A percentile compares a stretch with the other conserved stretches of the same genome.
Evolutionary conservation across 805 yeast genomes (phyloP).

Genomic region (Candida dendrica): DNA sequence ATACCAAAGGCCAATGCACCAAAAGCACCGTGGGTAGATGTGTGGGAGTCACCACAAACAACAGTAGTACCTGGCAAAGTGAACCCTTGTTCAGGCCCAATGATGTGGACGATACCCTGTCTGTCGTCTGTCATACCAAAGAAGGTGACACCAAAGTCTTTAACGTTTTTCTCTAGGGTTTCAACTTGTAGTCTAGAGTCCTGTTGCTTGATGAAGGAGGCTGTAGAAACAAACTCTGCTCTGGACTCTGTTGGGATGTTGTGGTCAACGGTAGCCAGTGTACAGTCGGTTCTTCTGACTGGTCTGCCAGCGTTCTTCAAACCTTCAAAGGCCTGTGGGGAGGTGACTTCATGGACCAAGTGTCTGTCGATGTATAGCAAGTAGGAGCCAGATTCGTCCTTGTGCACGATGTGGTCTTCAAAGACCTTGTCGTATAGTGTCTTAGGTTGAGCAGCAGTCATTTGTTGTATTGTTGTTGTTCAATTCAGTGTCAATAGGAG

Average conservation of each 20-base stretch:
- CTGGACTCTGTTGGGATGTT: constrained; percentile 95
- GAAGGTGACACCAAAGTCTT: constrained; percentile 80
- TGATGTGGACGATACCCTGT: constrained; percentile 97
- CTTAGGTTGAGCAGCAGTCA: constrained; percentile 38
- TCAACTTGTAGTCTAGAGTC: constrained; percentile 90
- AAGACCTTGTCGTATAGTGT: constrained; percentile 96
- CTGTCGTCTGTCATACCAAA: constrained; percentile 92
- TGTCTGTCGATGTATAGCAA: constrained; percentile 93
- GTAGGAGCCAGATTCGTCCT: constrained; percentile 81
- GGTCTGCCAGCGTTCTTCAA: constrained; percentile 77
- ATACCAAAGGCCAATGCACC: constrained; percentile 97
- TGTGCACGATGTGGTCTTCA: constrained; percentile 87
- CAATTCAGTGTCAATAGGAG: too few species aligned
- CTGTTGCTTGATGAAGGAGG: constrained; percentile 77
- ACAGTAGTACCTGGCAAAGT: constrained; percentile 98
- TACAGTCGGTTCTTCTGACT: constrained; percentile 89
- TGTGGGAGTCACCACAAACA: constrained; percentile 98
- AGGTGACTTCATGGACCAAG: constrained; percentile 95
- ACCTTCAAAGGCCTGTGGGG: constrained; percentile 99
- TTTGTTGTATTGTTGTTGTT: too few species aligned
- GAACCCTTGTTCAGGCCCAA: constrained; percentile 99
- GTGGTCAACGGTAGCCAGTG: constrained; percentile 93
- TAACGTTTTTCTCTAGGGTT: constrained; percentile 89
- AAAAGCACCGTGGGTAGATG: constrained; percentile 98
- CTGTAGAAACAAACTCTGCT: constrained; percentile 61